Evolutionary conservation across 2,329 filamentous ascomycete species (phyloP), one percentile per base, ranked within the genome.

Genomic region (Aureobasidium lini): DNA sequence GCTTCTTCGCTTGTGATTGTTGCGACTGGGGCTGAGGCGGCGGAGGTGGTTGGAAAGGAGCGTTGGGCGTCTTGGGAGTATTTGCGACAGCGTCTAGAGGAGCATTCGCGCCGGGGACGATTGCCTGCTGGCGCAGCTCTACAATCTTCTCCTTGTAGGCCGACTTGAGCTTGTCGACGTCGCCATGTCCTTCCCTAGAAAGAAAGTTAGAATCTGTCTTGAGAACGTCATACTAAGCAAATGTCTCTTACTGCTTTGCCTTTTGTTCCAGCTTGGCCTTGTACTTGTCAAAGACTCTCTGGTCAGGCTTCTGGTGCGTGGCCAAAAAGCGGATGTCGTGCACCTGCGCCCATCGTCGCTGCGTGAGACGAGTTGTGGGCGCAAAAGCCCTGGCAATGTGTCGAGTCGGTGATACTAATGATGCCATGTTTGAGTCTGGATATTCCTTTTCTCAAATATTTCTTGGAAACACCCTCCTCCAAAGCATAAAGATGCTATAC

Each of bases 301-400:
- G 80, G 60, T 83, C 81, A 48, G 86, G 80, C 60, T 84, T 78
- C 60, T 84, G 83, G 62, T 91, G 89, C 15, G 90, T 94, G 62
- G 88, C 88, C 47, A 96, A 82, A 79, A 93, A 95, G 64, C 92
- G 90, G 49, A 95, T 86, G 73, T 96, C 90, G 73, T 95, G 90
- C 32, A 96, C 91, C 68, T 90, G 90, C 1, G 93, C 93, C 88
- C 90, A 95, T 71, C 92, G 85, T 59, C 87, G 84, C 73, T 96
- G 93, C 57, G 67, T 66, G 60, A 53, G 40, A 34, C 60, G 57
- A 6, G 46, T 60, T 11, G 59, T 53, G 13, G 61, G 57, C 4
- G 46, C 56, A n/a, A 54, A 50, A 4, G 42, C 43, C 34, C 46
- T 57, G 16, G 43, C 31, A 28, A 52, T 43, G 34, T 59, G 54